phyloP scores from a whole-genome alignment of 2,329 filamentous ascomycete species.

The Drechslera avenae region DNA sequence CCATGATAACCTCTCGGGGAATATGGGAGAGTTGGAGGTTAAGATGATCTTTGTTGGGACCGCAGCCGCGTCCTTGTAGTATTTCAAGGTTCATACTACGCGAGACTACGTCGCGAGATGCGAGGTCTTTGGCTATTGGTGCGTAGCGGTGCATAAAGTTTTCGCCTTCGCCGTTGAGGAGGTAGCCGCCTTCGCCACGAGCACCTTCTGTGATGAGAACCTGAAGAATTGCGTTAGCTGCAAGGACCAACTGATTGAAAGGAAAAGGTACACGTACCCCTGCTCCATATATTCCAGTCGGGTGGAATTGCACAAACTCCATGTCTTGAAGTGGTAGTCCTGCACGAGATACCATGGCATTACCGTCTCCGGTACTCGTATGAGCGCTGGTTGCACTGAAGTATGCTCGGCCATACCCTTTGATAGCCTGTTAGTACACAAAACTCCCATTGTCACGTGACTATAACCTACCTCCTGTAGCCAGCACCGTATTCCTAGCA shows the following conservation, averaged over 20 bases:
- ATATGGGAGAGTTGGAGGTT: constrained; percentile 56
- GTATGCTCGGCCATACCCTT: constrained; percentile 57
- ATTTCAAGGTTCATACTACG: constrained; percentile 58
- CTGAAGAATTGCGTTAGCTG: constrained; percentile 6
- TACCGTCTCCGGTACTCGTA: constrained; percentile 58
- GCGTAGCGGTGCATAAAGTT: constrained; percentile 60
- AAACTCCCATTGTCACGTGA: not conserved
- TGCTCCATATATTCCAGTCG: constrained; percentile 57
- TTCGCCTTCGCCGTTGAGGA: constrained; percentile 56
- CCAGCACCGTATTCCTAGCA: constrained; percentile 55
- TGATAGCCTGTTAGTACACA: constrained; percentile 1
- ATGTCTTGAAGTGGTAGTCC: constrained; percentile 57
- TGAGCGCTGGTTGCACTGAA: constrained; percentile 58
- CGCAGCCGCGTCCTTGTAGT: constrained; percentile 53
- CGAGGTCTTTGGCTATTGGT: constrained; percentile 57
- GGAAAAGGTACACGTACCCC: constrained; percentile 40
- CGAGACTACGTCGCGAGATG: constrained; percentile 55
- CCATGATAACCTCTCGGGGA: constrained; percentile 54
- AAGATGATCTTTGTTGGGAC: constrained; percentile 55
- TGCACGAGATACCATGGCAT: constrained; percentile 56
- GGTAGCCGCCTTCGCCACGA: constrained; percentile 57
- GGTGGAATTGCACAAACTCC: constrained; percentile 60
- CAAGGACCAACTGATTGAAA: not conserved
- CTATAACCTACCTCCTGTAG: constrained; percentile 49
- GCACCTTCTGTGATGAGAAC: constrained; percentile 57